Conservation (phyloP, 2,329 filamentous ascomycete genomes). For the Cytospora piceicola region DNA sequence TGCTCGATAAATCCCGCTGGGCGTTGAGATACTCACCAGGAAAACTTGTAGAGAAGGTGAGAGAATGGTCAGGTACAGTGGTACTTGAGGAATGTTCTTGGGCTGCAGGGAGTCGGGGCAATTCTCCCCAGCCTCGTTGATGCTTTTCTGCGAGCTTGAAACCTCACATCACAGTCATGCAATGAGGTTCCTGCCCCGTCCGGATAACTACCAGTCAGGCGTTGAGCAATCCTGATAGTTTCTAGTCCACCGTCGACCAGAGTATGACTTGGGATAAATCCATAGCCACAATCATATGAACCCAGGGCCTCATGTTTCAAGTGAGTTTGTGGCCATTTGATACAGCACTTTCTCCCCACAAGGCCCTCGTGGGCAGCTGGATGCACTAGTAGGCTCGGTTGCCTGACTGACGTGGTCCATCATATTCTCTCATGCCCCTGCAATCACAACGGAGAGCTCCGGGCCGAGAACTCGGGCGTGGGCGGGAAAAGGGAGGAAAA, state of each 20-base stretch:
- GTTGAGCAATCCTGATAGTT: background rate
- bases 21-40: background rate
- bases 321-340: background rate
- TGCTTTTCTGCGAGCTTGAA: background rate
- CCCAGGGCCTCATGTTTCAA: background rate
- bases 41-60: background rate
- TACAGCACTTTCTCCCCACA: background rate
- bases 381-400: background rate
- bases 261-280: background rate
- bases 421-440: background rate
- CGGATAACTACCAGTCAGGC: background rate
- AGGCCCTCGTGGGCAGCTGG: background rate
- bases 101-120: background rate
- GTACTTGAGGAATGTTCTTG: background rate
- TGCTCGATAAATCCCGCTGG: background rate
- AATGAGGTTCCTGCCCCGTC: background rate
- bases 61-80: too few species aligned
- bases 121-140: background rate
- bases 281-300: background rate
- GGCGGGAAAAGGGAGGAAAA: too few species aligned
- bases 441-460: background rate
- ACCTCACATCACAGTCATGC: background rate
- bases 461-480: background rate
- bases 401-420: background rate
- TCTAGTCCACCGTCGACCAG: background rate